phyloP scores from a whole-genome alignment of 2,329 filamentous ascomycete species.

The Cyclaneusma minus region DNA sequence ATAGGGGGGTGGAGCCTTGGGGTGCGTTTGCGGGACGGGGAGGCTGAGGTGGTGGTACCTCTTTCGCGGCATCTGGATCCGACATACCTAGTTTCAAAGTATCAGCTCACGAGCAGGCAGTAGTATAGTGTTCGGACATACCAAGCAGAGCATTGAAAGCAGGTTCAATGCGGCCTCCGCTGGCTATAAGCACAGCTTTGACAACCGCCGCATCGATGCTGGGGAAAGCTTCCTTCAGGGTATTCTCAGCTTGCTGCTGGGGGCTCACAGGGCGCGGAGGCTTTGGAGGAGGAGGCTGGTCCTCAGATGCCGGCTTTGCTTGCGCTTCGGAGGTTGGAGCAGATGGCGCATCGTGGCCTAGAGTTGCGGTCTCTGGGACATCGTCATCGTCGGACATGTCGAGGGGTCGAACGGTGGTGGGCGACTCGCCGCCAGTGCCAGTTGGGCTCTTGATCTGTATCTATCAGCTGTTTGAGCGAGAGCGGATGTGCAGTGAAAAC shows the following conservation, averaged over 20 bases:
- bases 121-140: slow-evolving; percentile 22
- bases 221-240: slow-evolving; percentile 88
- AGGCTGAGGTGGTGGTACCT: slow-evolving; percentile 58
- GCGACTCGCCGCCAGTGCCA: slow-evolving; percentile 40
- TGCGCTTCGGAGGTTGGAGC: slow-evolving; percentile 20
- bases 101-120: slow-evolving; percentile 5
- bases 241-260: slow-evolving; percentile 71
- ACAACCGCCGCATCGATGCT: slow-evolving; percentile 65
- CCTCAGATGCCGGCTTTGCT: slow-evolving; percentile 26
- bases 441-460: slow-evolving; percentile 27
- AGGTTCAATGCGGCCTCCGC: slow-evolving; percentile 74
- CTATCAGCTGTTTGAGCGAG: no score
- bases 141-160: slow-evolving; percentile 90
- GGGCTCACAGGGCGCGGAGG: slow-evolving; percentile 72
- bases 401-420: slow-evolving; percentile 47
- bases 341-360: slow-evolving; percentile 28
- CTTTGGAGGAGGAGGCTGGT: slow-evolving; percentile 52
- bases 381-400: slow-evolving; percentile 61
- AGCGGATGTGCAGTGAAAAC: no score
- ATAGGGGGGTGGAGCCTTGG: slow-evolving; percentile 40
- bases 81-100: slow-evolving; percentile 76
- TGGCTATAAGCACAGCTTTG: slow-evolving; percentile 76
- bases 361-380: slow-evolving; percentile 40
- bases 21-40: slow-evolving; percentile 52
- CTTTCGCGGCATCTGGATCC: slow-evolving; percentile 53